Evolutionary conservation across 768 basidiomycete genomes (phyloP), one percentile per base, ranked within the genome.

Genomic region (Lactarius sp.): DNA sequence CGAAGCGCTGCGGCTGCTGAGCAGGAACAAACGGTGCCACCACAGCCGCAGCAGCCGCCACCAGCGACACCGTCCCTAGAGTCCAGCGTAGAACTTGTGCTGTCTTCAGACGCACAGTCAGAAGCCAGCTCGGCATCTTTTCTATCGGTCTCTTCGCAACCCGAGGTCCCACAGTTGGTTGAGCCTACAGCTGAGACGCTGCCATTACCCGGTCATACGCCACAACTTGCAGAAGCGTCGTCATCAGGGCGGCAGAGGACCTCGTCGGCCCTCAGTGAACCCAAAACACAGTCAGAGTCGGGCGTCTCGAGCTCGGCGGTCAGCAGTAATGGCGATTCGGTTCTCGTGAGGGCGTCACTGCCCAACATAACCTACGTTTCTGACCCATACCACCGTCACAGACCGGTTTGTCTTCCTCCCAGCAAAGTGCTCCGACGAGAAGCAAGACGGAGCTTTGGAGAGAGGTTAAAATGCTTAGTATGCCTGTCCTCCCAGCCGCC

Each of bases 401-500:
- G 54, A 52, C 58, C 50, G 63, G 69, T 58, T 60, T 65, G 52
- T 47, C 62, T 52, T 37, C 65, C 41, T 60, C 68, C 37, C 52
- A 67, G 18, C 68, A 70, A 18, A 66, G 61, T 47, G 5, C 57
- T 34, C 64, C 67, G 47, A 75, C 76, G 31, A 78, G 82, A 65
- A 85, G 82, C n/a, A 94, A 88, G 72, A 83, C 81, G 1, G 88
- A 95, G 69, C 77, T 98, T 7, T 98, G 96, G 96, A 86, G 86
- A 61, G 93, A 97, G 74, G 82, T 97, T 42, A 98, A 97, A 73
- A 83, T 94, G 42, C 84, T 95, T 37, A 86, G 92, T 88, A 70
- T 52, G 82, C 77, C 57, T 33, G 52, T 18, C 8, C 42, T 41
- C n/a, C 22, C 27, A 33, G 13, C 16, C 18, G 18, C 18, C 50